Evolutionary conservation across 805 yeast genomes (phyloP), one percentile per base, ranked within the genome.

Genomic region (Lachancea lanzarotensis): DNA sequence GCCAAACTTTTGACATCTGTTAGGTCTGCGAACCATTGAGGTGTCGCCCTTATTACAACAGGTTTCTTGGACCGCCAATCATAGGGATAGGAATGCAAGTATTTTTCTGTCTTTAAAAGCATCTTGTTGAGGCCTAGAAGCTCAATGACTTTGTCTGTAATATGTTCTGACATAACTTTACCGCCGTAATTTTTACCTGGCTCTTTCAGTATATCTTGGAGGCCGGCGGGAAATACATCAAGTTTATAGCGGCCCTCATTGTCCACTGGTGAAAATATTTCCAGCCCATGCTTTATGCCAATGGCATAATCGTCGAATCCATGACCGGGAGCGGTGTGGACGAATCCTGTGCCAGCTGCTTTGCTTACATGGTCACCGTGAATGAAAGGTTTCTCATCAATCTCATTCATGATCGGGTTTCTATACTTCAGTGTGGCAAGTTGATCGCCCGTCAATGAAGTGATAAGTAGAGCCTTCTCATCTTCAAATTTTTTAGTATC

Each of bases 41-140:
- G 93, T 0, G 98, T 93, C 0, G 98, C 81, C 48, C 98, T 73
- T 47, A 93, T 87, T 40, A 93, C 81, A n/a, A 93, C 89, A 0
- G 98, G 98, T 35, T 83, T 84, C 59, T 90, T 90, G 2, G 95
- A 86, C 54, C 98, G 76, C 98, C 98, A 93, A 62, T 93, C 98
- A 59, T 87, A 89, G 0, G 98, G 98, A 55, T 91, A 91, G 2
- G 91, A 86, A 65, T 93, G 99, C 10, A 62, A 66, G 57, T 82
- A 82, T 31, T 67, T 65, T 45, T 80, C 70, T 1, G 72, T 52
- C n/a, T 71, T 58, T 48, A 71, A 72, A 1, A 82, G 52, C 74
- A 82, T 51, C 1, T 66, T 63, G 1, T 64, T 47, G 0, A 65
- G 63, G 1, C 63, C 43, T 35, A 88, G 63, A 13, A 71, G 51